These are phyloP conservation scores for Lipomyces yamadae DNA, from an alignment of 805 yeast genomes.

Conservation along the genomic window DNA sequence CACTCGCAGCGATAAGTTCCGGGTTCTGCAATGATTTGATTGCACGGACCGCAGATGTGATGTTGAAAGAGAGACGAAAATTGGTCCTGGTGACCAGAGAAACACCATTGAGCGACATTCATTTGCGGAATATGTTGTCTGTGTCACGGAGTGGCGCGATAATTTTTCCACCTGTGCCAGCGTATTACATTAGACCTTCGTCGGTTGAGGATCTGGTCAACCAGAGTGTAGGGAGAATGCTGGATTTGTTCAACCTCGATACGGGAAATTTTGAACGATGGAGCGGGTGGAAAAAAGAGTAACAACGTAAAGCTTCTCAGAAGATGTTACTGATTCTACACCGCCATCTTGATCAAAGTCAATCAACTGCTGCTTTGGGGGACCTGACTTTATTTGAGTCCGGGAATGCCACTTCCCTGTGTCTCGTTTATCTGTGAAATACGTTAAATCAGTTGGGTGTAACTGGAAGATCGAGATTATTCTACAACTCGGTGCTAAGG, in stretches of 20 bases:
- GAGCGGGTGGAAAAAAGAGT: background rate
- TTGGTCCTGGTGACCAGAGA: background rate
- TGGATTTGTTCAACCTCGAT: conserved; percentile 2
- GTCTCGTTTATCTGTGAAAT: too few relatives aligned
- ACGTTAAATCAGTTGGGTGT: too few relatives aligned
- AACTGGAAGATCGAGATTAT: too few relatives aligned
- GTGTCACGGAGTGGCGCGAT: conserved; percentile 2
- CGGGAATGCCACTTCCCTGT: too few relatives aligned
- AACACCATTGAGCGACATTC: conserved; percentile 2
- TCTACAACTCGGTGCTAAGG: too few relatives aligned
- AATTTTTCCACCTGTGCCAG: conserved; percentile 2
- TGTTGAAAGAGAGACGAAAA: background rate
- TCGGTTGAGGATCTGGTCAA: conserved; percentile 3
- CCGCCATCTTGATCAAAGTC: background rate
- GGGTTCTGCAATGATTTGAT: background rate
- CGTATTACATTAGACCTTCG: background rate
- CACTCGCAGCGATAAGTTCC: background rate
- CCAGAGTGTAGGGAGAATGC: conserved; percentile 1
- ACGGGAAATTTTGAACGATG: background rate
- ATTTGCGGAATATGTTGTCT: background rate
- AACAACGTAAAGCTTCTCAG: conserved; percentile 2
- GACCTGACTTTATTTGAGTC: too few relatives aligned
- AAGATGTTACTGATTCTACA: background rate
- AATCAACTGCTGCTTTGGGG: conserved; percentile 1
- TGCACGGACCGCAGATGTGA: conserved; percentile 1